phyloP scores from a whole-genome alignment of 805 yeast species.

The Wickerhamomyces alni region DNA sequence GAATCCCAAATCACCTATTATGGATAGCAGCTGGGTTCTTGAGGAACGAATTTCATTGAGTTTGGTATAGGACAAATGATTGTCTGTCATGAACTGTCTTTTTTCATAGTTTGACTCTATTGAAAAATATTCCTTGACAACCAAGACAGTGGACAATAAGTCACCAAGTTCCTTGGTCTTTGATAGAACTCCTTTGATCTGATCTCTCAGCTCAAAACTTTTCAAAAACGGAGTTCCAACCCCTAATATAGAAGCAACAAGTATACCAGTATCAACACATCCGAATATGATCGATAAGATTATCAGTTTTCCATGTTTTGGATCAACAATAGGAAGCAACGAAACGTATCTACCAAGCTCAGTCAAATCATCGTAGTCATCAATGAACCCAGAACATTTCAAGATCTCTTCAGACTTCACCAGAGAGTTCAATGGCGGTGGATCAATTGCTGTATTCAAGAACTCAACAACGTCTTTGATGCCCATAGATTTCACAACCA shows the following conservation, averaged over 20 bases:
- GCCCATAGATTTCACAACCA: slow-evolving; percentile 88
- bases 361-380: slow-evolving; percentile 46
- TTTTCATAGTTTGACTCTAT: slow-evolving; percentile 20
- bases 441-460: slow-evolving; percentile 70
- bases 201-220: slow-evolving; percentile 58
- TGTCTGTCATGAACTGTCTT: slow-evolving; percentile 45
- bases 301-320: slow-evolving; percentile 76
- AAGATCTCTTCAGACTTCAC: slow-evolving; percentile 40
- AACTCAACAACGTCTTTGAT: slow-evolving; percentile 65
- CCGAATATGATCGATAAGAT: slow-evolving; percentile 80
- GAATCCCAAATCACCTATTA: slow-evolving; percentile 76
- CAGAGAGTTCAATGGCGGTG: slow-evolving; percentile 48
- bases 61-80: slow-evolving; percentile 55
- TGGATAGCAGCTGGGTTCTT: slow-evolving; percentile 59
- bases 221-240: slow-evolving; percentile 69
- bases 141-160: slow-evolving; percentile 56
- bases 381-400: slow-evolving; percentile 69
- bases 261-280: slow-evolving; percentile 68
- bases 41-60: slow-evolving; percentile 70
- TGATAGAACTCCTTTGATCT: slow-evolving; percentile 41
- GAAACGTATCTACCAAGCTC: slow-evolving; percentile 78
- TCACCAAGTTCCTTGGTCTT: slow-evolving; percentile 60
- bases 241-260: slow-evolving; percentile 72
- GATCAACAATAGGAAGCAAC: slow-evolving; percentile 74
- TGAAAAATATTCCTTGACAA: slow-evolving; percentile 46